These are phyloP conservation scores for Suillus americanus DNA, from an alignment of 768 basidiomycete species.

Conservation along the genomic window DNA sequence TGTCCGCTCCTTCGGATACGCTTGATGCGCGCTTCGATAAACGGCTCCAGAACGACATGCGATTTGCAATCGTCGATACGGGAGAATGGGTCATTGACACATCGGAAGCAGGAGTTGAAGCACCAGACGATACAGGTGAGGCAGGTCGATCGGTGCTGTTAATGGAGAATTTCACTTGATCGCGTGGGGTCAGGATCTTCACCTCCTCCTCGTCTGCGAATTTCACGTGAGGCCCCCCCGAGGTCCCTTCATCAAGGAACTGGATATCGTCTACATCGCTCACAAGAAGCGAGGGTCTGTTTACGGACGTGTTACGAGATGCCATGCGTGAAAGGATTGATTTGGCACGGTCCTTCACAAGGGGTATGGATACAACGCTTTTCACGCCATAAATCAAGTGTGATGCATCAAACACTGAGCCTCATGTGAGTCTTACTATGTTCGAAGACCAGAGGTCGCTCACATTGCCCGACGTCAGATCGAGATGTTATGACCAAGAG, in stretches of 20 bases:
- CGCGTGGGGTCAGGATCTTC: slow-evolving; percentile 42
- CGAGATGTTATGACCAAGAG: slow-evolving; percentile 70
- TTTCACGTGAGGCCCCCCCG: slow-evolving; percentile 43
- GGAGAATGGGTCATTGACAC: slow-evolving; percentile 43
- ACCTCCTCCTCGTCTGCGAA: slow-evolving; percentile 51
- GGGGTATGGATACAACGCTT: slow-evolving; percentile 68
- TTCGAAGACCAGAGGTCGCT: slow-evolving; percentile 23
- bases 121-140: slow-evolving; percentile 42
- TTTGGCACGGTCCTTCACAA: slow-evolving; percentile 63
- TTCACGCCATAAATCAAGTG: slow-evolving; percentile 69
- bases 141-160: slow-evolving; percentile 7
- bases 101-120: slow-evolving; percentile 57
- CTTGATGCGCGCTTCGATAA: slow-evolving; percentile 47
- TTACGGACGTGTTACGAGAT: slow-evolving; percentile 43
- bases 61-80: slow-evolving; percentile 58
- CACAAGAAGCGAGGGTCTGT: slow-evolving; percentile 48
- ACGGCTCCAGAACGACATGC: slow-evolving; percentile 76
- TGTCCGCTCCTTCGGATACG: slow-evolving; percentile 16
- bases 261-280: slow-evolving; percentile 23
- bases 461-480: slow-evolving; percentile 63
- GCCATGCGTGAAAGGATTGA: slow-evolving; percentile 51
- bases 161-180: slow-evolving; percentile 1
- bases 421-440: not conserved
- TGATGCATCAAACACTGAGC: slow-evolving; percentile 60
- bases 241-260: slow-evolving; percentile 12